Percentiles rank a stretch among this genome's conserved stretches.
Conservation (phyloP, 768 basidiomycete species). For the Leccinum variicolor region DNA sequence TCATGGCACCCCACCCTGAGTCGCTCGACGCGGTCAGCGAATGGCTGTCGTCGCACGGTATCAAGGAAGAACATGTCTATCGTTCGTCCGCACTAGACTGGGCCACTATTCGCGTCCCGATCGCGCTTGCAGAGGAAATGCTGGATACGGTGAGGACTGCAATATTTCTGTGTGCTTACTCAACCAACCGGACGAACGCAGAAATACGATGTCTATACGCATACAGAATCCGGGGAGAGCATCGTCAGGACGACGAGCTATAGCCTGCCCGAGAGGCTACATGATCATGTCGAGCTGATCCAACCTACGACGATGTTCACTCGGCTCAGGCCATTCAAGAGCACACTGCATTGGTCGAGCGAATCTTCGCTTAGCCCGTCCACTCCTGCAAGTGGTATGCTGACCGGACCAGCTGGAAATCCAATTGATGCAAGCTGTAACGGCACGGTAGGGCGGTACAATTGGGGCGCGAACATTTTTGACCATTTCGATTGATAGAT, state of each 20-base stretch:
- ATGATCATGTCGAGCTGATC: constrained; percentile 61
- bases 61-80: constrained; percentile 43
- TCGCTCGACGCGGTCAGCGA: constrained; percentile 52
- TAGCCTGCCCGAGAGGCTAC: constrained; percentile 57
- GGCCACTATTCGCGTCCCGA: constrained; percentile 57
- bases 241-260: constrained; percentile 67
- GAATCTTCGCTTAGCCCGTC: not conserved
- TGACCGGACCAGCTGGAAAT: constrained; percentile 32
- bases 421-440: constrained; percentile 49
- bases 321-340: constrained; percentile 41
- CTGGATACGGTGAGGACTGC: constrained; percentile 55
- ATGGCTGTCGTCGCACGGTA: constrained; percentile 59
- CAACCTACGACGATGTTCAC: constrained; percentile 73
- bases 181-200: constrained; percentile 19
- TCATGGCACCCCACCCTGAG: constrained; percentile 55
- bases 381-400: constrained; percentile 11
- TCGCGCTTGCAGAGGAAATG: constrained; percentile 63
- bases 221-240: constrained; percentile 48
- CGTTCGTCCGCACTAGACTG: constrained; percentile 70
- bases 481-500: constrained; percentile 26
- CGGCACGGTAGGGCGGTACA: constrained; percentile 18
- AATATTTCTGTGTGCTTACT: not conserved
- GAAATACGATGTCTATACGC: constrained; percentile 64
- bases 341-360: constrained; percentile 36
- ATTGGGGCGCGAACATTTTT: not conserved